These are phyloP conservation scores for Botryococcus braunii DNA, from an alignment of 163 green algal species.

Conservation along the genomic window DNA sequence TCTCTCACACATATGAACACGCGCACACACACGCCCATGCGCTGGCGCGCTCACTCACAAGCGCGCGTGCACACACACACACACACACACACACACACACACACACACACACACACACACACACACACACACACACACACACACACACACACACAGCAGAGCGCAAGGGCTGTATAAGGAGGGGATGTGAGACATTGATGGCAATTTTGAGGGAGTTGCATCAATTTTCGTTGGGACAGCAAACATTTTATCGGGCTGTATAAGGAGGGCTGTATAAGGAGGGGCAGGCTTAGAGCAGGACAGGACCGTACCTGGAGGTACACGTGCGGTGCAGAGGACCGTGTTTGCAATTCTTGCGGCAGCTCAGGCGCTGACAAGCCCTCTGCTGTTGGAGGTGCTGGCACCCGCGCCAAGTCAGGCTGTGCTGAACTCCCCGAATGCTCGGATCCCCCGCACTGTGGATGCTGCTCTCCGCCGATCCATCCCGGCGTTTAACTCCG, in stretches of 20 bases:
- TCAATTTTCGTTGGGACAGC: not conserved
- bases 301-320: not conserved
- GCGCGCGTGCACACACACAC: too few relatives aligned
- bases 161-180: too few relatives aligned
- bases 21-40: too few relatives aligned
- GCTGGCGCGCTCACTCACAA: too few relatives aligned
- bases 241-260: too few relatives aligned
- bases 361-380: not conserved
- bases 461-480: slow-evolving; percentile 75
- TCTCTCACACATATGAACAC: too few relatives aligned
- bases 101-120: too few relatives aligned
- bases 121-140: too few relatives aligned
- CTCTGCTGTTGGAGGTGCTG: slow-evolving; percentile 8
- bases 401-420: slow-evolving; percentile 33
- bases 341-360: not conserved
- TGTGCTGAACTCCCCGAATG: slow-evolving; percentile 70
- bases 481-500: slow-evolving; percentile 85
- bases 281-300: not conserved
- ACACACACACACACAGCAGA: too few relatives aligned
- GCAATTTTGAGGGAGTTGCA: not conserved
- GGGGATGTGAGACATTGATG: too few relatives aligned
- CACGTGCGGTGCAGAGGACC: not conserved
- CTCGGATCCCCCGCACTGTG: slow-evolving; percentile 44
- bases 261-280: not conserved
- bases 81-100: too few relatives aligned